phyloP scores from a whole-genome alignment of 148 eudicot species.

The Amaranthus hypochondriacus region DNA sequence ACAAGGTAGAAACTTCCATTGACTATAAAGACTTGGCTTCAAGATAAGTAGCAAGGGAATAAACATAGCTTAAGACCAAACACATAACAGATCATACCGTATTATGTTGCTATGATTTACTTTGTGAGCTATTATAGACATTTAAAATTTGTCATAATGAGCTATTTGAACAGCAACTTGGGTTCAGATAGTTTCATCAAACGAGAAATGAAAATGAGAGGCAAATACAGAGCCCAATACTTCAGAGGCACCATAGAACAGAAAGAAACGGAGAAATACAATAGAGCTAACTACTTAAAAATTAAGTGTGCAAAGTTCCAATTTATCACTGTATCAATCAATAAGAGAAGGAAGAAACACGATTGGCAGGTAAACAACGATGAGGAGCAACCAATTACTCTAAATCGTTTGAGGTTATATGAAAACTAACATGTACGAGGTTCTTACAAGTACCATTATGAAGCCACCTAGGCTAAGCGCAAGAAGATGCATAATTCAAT shows the following conservation, averaged over 20 bases:
- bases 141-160: not conserved
- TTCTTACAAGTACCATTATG: too few relatives aligned
- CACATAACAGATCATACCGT: not conserved
- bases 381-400: too few relatives aligned
- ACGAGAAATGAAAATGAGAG: not conserved
- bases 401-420: too few relatives aligned
- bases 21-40: not conserved
- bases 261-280: not conserved
- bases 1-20: not conserved
- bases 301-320: too few relatives aligned
- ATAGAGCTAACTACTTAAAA: not conserved
- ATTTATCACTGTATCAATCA: too few relatives aligned
- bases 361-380: too few relatives aligned
- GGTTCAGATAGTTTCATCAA: not conserved
- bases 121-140: not conserved
- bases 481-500: too few relatives aligned
- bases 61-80: constrained; percentile 1
- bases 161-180: not conserved
- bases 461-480: too few relatives aligned
- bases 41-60: not conserved
- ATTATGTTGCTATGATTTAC: not conserved
- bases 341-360: too few relatives aligned
- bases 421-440: too few relatives aligned
- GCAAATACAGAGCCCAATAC: not conserved
- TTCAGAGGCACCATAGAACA: not conserved